Base-by-base conservation (phyloP, 2,329 filamentous ascomycete genomes). In the Claviceps fusiformis region DNA sequence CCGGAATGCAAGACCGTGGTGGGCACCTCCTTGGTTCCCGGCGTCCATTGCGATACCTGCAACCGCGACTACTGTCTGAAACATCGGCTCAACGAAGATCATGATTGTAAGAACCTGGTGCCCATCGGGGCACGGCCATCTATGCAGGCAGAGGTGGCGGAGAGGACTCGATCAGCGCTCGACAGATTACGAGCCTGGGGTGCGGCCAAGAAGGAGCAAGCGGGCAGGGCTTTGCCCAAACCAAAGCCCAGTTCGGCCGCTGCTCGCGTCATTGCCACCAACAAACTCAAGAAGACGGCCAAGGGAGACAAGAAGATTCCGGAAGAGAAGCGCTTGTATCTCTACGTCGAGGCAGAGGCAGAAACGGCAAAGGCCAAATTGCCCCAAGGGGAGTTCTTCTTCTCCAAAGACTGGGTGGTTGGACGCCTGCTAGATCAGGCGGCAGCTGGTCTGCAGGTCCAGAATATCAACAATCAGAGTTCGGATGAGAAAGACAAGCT, bases 261-360 rank as follows among this genome's bases (percentile, higher is more conserved):
- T 0, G 81, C 83, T 51, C 79, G 85, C 2, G 62, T 87, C 19
- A 74, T 83, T 3, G 87, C 86, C 6, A 75, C 92, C 7, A 89
- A 89, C 59, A 81, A 79, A 10, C 74, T 98, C 46, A 96, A 95
- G 73, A 86, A 86, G 67, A 83, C 80, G 0, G 92, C 93, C 2
- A 96, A 95, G 72, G 95, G 95, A 1, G 92, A 97, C 60, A 82
- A 83, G 10, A 92, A 89, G 63, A 70, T 96, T 0, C 76, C 89
- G 0, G 69, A 75, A 0, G 89, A 95, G 60, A 95, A 95, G 73
- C 76, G 93, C n/a, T 72, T 98, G 1, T 97, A 97, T 66, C 66
- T 98, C 0, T 85, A 87, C 65, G 88, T 96, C 19, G 92, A 97
- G 67, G 93, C 92, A 0, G 89, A 91, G 64, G 87, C 88, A 10